These are phyloP conservation scores for Podospora fimiseda DNA, from an alignment of 495 filamentous ascomycete genomes.

Conservation along the genomic window DNA sequence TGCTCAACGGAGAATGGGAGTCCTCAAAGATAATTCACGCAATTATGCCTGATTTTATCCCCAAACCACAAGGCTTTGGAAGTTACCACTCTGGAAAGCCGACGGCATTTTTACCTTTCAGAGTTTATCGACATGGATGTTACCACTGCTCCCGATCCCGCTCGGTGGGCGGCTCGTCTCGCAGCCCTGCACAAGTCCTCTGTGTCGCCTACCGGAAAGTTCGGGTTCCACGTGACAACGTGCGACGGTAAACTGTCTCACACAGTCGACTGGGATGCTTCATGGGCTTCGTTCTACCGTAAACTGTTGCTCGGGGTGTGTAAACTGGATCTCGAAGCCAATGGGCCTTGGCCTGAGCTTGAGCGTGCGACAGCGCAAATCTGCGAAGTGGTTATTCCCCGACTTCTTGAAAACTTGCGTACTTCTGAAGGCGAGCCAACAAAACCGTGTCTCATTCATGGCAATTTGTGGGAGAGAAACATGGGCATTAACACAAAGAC, in stretches of 20 bases:
- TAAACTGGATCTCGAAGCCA: conserved; percentile 11
- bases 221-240: conserved; percentile 17
- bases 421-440: conserved; percentile 18
- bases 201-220: conserved; percentile 14
- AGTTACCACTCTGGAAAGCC: conserved; percentile 5
- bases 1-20: conserved; percentile 16
- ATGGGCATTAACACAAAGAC: conserved; percentile 17
- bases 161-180: not conserved
- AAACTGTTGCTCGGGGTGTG: conserved; percentile 12
- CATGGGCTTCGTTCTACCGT: conserved; percentile 23
- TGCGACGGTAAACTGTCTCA: conserved; percentile 14
- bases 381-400: conserved; percentile 22
- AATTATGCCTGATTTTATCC: conserved; percentile 13
- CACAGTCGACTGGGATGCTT: conserved; percentile 14
- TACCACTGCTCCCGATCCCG: conserved; percentile 6
- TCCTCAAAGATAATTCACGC: conserved; percentile 11
- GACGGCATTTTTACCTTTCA: conserved; percentile 15
- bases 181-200: conserved; percentile 8
- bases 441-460: conserved; percentile 32
- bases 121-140: conserved; percentile 17
- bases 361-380: conserved; percentile 10
- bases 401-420: conserved; percentile 25
- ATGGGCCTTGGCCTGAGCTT: conserved; percentile 18
- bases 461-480: conserved; percentile 36
- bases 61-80: conserved; percentile 9